Conservation (phyloP, 1,139 yeast genomes). For the Lodderomyces pseudojiufengensis region DNA sequence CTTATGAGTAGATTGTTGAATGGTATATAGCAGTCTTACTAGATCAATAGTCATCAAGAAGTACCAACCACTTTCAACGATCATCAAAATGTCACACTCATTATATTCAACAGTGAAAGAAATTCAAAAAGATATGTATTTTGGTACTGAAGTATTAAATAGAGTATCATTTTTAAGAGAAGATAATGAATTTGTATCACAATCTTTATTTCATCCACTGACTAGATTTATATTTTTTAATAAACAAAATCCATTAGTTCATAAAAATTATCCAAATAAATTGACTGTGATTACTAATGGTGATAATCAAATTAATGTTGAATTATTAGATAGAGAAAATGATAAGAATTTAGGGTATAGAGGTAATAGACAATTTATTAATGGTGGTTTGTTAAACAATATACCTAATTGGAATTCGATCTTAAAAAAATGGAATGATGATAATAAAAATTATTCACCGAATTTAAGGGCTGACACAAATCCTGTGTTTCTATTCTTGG, state of each 20-base stretch:
- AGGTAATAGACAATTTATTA: slow-evolving; percentile 8
- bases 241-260: slow-evolving; percentile 35
- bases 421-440: slow-evolving; percentile 26
- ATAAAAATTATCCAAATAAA: slow-evolving; percentile 23
- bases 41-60: too few relatives aligned
- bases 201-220: slow-evolving; percentile 48
- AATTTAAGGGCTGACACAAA: slow-evolving; percentile 29
- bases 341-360: slow-evolving; percentile 14
- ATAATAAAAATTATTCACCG: slow-evolving; percentile 33
- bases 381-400: slow-evolving; percentile 12
- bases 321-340: slow-evolving; percentile 9
- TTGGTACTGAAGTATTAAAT: slow-evolving; percentile 62
- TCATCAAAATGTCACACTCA: slow-evolving; percentile 11
- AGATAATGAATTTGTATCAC: slow-evolving; percentile 54
- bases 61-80: too few relatives aligned
- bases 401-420: slow-evolving; percentile 23
- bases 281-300: slow-evolving; percentile 38
- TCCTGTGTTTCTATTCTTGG: slow-evolving; percentile 60
- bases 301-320: slow-evolving; percentile 21
- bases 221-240: slow-evolving; percentile 56
- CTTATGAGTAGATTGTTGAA: too few relatives aligned
- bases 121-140: slow-evolving; percentile 34
- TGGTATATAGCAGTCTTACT: not conserved
- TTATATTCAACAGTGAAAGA: slow-evolving; percentile 15
- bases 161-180: slow-evolving; percentile 77